These are phyloP conservation scores for Bremia lactucae DNA, from an alignment of 352 stramenopile genomes.

Conservation along the genomic window DNA sequence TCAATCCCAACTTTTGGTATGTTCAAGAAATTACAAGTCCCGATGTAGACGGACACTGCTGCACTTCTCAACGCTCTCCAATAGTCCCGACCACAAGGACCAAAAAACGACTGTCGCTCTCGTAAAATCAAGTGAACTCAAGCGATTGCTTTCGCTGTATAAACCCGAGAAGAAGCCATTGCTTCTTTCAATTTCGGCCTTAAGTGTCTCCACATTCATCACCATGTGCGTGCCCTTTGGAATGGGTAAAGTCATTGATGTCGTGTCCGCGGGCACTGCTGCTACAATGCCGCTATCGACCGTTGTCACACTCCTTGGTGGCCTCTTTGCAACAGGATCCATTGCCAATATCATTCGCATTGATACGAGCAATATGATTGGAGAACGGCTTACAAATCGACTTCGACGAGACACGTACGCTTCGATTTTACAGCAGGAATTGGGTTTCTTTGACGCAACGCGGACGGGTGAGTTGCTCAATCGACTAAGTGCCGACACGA, in stretches of 20 bases:
- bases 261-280: slow-evolving; percentile 37
- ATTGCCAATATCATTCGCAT: slow-evolving; percentile 65
- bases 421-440: slow-evolving; percentile 79
- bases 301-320: slow-evolving; percentile 45
- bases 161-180: slow-evolving; percentile 57
- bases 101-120: background rate
- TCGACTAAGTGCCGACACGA: slow-evolving; percentile 84
- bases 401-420: slow-evolving; percentile 70
- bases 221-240: slow-evolving; percentile 72
- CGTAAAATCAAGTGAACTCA: slow-evolving; percentile 20
- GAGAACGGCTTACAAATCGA: slow-evolving; percentile 72
- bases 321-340: slow-evolving; percentile 56
- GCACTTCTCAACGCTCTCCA: slow-evolving; percentile 16
- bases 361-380: slow-evolving; percentile 80
- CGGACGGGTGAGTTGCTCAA: slow-evolving; percentile 89
- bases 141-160: slow-evolving; percentile 46
- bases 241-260: slow-evolving; percentile 78
- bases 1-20: background rate
- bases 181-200: slow-evolving; percentile 45
- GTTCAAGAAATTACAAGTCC: slow-evolving; percentile 1
- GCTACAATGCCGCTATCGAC: slow-evolving; percentile 30
- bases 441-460: slow-evolving; percentile 86
- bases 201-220: slow-evolving; percentile 58
- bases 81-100: slow-evolving; percentile 8
- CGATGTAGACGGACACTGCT: slow-evolving; percentile 4